Base-by-base conservation (phyloP, 108 stramenopile genomes). In the Cyclotella sp. region DNA sequence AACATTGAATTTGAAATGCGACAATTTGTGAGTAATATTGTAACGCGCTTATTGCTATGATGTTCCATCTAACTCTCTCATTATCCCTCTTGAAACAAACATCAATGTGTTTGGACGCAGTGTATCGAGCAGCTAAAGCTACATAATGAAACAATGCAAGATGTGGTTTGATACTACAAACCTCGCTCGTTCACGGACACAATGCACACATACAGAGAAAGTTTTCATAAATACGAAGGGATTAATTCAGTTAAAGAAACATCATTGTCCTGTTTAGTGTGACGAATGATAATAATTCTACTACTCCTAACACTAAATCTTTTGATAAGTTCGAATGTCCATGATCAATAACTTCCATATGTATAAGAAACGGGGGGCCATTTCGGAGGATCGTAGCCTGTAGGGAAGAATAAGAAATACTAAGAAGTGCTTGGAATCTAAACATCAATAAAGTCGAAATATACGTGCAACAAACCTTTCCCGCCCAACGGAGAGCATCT, bases 401-500 rank as follows among this genome's bases (percentile, higher is more conserved):
- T 7, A 49, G 47, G n/a, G 3, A 9, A n/a, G 1, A 9, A 49
- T n/a, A n/a, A 49, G 9, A 49, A 16, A 49, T 1, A n/a, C 18
- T 7, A 1, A n/a, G 24, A 4, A 3, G 24, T 55, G 22, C 11
- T 24, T 12, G 11, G 55, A n/a, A 55, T 26, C 24, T 24, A 24
- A n/a, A 19, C 24, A n/a, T 6, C 11, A 24, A 55, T 55, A 24
- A 55, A 3, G 9, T 12, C 21, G 5, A 26, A 24, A 55, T 26
- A n/a, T 24, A 24, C 8, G 11, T 22, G 11, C 55, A 24, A 55
- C 55, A 24, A n/a, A 55, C 55, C 55, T 2, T 84, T 90, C 47
- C 95, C 95, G 16, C 95, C 95, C 11, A 93, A 76, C 18, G 95
- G 95, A 52, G 79, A 79, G 76, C 95, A 96, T 70, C 95, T 58